Evolutionary conservation across 257 asterid genomes (phyloP).

Genomic region (Capsicum chinense): DNA sequence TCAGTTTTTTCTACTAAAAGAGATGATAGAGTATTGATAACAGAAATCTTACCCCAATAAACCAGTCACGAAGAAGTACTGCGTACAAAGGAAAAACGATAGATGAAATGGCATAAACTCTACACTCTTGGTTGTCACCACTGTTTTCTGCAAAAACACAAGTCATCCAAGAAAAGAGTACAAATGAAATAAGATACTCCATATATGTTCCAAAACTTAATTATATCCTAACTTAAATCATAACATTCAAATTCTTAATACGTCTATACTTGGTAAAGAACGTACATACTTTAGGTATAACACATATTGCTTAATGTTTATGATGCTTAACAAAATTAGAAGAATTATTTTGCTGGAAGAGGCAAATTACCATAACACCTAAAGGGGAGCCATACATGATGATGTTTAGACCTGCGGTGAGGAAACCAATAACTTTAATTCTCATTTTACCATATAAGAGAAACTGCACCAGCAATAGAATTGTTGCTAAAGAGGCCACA

Average conservation of each 20-base stretch:
- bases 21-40: background rate
- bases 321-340: background rate
- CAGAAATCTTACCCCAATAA: constrained; percentile 67
- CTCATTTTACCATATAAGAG: constrained; percentile 43
- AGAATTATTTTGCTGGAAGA: background rate
- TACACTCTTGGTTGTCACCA: constrained; percentile 63
- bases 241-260: background rate
- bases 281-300: background rate
- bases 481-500: constrained; percentile 49
- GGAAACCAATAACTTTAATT: constrained; percentile 58
- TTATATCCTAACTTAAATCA: background rate
- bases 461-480: constrained; percentile 40
- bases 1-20: background rate
- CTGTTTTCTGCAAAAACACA: constrained; percentile 55
- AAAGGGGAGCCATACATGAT: constrained; percentile 89
- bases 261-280: no score
- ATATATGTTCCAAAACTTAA: background rate
- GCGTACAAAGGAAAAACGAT: constrained; percentile 73
- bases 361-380: constrained; percentile 60
- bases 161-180: background rate
- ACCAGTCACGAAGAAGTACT: constrained; percentile 60
- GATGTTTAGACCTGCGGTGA: constrained; percentile 66
- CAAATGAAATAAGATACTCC: background rate
- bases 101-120: constrained; percentile 83
- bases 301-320: no score